Base-by-base conservation (phyloP, 2,329 filamentous ascomycete species). In the Ceratocystiopsis sp. region DNA sequence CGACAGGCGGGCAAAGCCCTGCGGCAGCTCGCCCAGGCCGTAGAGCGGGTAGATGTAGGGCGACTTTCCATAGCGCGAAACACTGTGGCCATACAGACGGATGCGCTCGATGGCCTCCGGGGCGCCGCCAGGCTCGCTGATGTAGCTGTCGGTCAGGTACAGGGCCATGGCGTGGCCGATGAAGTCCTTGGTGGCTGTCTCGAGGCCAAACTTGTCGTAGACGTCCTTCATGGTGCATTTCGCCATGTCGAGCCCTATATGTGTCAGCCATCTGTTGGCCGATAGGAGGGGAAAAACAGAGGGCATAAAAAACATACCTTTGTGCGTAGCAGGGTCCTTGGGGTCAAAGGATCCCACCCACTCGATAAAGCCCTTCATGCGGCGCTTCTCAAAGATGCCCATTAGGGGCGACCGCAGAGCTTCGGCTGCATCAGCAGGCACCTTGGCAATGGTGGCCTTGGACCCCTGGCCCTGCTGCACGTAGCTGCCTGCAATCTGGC, bases 11-110 rank as follows among this genome's bases (percentile, higher is more conserved):
- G 91, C 91, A 57, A 98, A 98, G 47, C 89, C 89, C 66, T 98
- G 91, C 34, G 91, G 93, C 45, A 98, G 80, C 68, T 98, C 91
- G 59, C 84, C 91, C 41, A 98, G 78, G 49, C 91, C 91, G 67
- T 98, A 98, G 32, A 96, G 78, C 40, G 91, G 93, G 71, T 98
- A 98, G 68, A 98, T 96, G 70, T 96, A 98, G 38, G 91, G 93
- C 13, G 87, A 96, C 67, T 95, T 96, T 64, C 91, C 91, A 64
- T 96, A 96, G 50, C 89, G 78, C 42, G 87, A 85, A 65, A 98
- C 93, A 29, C 87, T 95, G 73, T 94, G 94, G 54, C 89, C 93
- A 64, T 98, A 98, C 39, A 98, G 73, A 52, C 84, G 78, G 61
- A 98, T 95, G 54, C 89, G 85, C 63, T 89, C 77, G 54, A 98